Evolutionary conservation across 2,329 filamentous ascomycete species (phyloP).

Genomic region (Monosporascus cannonballus): DNA sequence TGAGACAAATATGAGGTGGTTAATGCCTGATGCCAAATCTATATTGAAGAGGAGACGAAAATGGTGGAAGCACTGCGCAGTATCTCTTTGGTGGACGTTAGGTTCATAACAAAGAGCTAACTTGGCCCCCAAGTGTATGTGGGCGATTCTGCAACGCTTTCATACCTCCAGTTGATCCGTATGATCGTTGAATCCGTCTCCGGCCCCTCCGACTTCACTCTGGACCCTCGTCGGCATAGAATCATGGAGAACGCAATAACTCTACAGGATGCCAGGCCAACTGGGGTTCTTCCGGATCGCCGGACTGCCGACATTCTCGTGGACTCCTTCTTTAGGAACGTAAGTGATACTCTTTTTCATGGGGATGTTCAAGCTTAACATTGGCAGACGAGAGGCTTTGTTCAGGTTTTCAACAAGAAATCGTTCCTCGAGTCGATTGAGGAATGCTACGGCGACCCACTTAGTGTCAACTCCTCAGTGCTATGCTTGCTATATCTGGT

Average conservation of each 20-base stretch:
- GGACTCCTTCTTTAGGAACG: slow-evolving; percentile 56
- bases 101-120: slow-evolving; percentile 3
- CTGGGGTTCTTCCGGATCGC: slow-evolving; percentile 49
- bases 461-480: slow-evolving; percentile 41
- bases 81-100: slow-evolving; percentile 7
- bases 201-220: slow-evolving; percentile 51
- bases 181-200: slow-evolving; percentile 51
- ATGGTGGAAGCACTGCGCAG: neutral
- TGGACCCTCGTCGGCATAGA: slow-evolving; percentile 49
- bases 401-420: slow-evolving; percentile 52
- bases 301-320: slow-evolving; percentile 48
- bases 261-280: slow-evolving; percentile 37
- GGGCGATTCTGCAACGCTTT: slow-evolving; percentile 57
- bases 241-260: slow-evolving; percentile 49
- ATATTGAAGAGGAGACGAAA: neutral
- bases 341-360: slow-evolving; percentile 24
- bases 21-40: no score
- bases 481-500: slow-evolving; percentile 57
- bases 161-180: slow-evolving; percentile 54
- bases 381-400: slow-evolving; percentile 49
- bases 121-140: slow-evolving; percentile 42
- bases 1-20: no score
- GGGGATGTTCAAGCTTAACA: slow-evolving; percentile 10
- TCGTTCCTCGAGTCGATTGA: slow-evolving; percentile 44
- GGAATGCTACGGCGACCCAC: slow-evolving; percentile 48